Percentiles rank a stretch among this genome's conserved stretches.
Conservation (phyloP, 2,329 filamentous ascomycete genomes). For the Exserohilum rostratum region DNA sequence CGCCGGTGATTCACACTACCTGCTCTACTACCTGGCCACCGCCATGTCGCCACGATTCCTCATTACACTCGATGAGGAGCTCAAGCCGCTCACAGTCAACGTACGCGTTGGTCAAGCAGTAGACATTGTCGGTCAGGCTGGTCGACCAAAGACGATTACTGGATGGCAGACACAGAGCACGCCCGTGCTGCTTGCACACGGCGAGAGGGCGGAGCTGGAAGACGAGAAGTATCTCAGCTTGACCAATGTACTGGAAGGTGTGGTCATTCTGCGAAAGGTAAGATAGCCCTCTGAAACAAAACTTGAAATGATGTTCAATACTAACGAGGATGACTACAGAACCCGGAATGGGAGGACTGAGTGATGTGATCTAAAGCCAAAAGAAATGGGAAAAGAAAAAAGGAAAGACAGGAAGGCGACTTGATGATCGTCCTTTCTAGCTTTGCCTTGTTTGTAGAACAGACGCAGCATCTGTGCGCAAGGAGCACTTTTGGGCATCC, state of each 20-base stretch:
- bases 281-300: conserved; percentile 38
- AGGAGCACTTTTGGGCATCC: conserved; percentile 25
- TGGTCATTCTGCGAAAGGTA: conserved; percentile 98
- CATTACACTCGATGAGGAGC: conserved; percentile 91
- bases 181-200: conserved; percentile 92
- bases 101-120: conserved; percentile 97
- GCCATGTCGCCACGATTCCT: conserved; percentile 98
- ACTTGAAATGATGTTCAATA: not conserved
- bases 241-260: conserved; percentile 87
- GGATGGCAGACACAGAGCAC: conserved; percentile 99
- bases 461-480: conserved; percentile 21
- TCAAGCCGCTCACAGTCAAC: conserved; percentile 92
- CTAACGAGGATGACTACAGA: conserved; percentile 40
- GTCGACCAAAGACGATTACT: conserved; percentile 97
- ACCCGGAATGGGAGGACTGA: conserved; percentile 55
- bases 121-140: conserved; percentile 95
- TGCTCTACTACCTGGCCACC: conserved; percentile 95
- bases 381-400: not conserved
- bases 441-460: not conserved
- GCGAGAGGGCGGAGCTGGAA: conserved; percentile 94
- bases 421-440: not conserved
- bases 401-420: conserved; percentile 7
- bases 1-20: conserved; percentile 78
- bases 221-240: conserved; percentile 96
- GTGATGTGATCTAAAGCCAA: not conserved